Evolutionary conservation across 306 rosid genomes (phyloP).

Genomic region (Cucurbita maxima): DNA sequence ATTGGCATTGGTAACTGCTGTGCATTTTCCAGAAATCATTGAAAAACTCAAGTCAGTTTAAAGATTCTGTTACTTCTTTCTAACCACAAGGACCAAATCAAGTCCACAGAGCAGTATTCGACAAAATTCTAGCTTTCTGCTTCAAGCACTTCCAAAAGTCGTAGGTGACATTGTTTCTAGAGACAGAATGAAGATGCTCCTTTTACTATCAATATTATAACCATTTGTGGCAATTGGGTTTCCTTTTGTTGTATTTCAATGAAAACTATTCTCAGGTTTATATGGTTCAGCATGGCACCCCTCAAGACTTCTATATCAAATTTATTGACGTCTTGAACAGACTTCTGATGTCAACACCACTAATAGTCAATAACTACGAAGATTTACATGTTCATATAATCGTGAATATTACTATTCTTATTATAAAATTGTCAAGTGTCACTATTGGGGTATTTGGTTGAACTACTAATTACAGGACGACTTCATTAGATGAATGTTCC

Average conservation of each 20-base stretch:
- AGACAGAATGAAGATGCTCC: neutral
- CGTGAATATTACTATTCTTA: neutral
- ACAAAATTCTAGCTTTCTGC: neutral
- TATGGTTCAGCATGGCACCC: neutral
- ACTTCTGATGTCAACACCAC: neutral
- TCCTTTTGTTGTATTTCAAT: neutral
- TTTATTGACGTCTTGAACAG: neutral
- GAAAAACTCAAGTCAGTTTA: neutral
- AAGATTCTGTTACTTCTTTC: neutral
- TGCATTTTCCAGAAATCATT: neutral
- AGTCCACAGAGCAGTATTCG: neutral
- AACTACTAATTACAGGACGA: neutral
- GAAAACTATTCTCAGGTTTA: neutral
- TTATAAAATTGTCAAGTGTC: neutral
- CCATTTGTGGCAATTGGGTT: neutral
- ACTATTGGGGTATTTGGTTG: neutral
- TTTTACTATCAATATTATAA: neutral
- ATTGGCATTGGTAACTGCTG: neutral
- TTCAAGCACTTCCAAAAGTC: too few relatives aligned
- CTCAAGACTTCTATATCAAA: neutral
- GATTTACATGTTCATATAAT: neutral
- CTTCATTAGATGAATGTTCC: neutral
- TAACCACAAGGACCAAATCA: neutral
- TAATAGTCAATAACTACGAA: neutral
- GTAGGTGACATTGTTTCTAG: neutral